These are phyloP conservation scores for Leccinum glutinopallens DNA, from an alignment of 1,284 basidiomycete genomes.

Conservation along the genomic window DNA sequence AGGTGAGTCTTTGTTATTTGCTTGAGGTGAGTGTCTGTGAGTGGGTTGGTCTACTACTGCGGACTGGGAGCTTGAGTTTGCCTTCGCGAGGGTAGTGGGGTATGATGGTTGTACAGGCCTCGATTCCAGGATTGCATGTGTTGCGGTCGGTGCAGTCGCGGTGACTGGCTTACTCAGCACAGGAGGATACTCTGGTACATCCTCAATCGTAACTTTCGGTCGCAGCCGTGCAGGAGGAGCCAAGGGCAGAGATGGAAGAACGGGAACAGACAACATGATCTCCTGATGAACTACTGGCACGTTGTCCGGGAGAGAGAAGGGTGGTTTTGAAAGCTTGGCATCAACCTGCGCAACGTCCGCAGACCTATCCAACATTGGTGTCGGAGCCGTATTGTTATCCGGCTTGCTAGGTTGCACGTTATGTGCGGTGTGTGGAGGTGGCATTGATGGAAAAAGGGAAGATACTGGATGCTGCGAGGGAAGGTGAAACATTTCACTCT, in stretches of 20 bases:
- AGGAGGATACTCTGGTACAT: constrained; percentile 30
- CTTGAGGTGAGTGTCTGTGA: constrained; percentile 28
- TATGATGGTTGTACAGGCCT: constrained; percentile 21
- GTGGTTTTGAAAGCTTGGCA: constrained; percentile 7
- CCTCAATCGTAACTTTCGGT: constrained; percentile 36
- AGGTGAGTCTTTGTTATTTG: constrained; percentile 25
- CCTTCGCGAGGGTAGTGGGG: constrained; percentile 5
- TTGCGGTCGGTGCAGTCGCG: constrained; percentile 5
- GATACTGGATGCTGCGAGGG: constrained; percentile 14
- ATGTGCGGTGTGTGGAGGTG: constrained; percentile 10
- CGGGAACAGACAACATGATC: constrained; percentile 9
- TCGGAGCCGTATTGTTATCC: constrained; percentile 6
- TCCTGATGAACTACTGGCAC: constrained; percentile 19
- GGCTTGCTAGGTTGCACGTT: constrained; percentile 9
- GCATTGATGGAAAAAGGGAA: constrained; percentile 3
- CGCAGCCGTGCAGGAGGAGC: constrained; percentile 17
- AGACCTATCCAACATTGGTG: constrained; percentile 2
- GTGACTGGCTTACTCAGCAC: constrained; percentile 18
- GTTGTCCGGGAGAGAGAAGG: constrained; percentile 10
- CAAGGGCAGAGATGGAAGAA: constrained; percentile 17
- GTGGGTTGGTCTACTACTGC: constrained; percentile 14
- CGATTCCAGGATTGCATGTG: constrained; percentile 9
- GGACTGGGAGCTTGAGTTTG: constrained; percentile 12
- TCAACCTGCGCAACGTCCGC: constrained; percentile 11
- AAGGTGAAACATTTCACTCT: constrained; percentile 32